Evolutionary conservation across 2,329 filamentous ascomycete genomes (phyloP), one percentile per base, ranked within the genome.

Genomic region (Cladosporium oxysporum): DNA sequence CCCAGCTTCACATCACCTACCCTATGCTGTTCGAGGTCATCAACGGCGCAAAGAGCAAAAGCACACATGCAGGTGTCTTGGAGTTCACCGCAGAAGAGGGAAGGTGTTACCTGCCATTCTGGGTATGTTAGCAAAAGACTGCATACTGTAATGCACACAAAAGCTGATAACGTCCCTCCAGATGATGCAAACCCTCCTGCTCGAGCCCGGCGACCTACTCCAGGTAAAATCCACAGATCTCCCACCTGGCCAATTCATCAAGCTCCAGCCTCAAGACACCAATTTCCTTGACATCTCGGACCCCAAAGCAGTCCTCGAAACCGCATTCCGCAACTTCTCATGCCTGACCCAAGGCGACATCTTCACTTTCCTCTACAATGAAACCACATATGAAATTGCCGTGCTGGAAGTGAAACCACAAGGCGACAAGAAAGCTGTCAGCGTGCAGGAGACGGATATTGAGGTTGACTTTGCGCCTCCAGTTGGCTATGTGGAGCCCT

Each of bases 81-180:
- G 95, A 99, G 79, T 99, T 99, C 76, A 95, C 97, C 65, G 95
- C 95, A 4, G 95, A 99, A 76, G 95, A 99, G 79, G 95, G 95
- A 59, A 91, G 95, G 77, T 93, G 96, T 63, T 99, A 99, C 80
- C 84, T 99, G 68, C 95, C 95, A 35, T 92, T 93, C 79, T 99
- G 95, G 94, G 64, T 66, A 62, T 11, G 58, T 37, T 11, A 1
- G 26, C 10, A 2, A 18, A 10, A 18, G 2, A n/a, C 26, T 5
- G 52, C 2, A 55, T 21, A 8, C 26, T n/a, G 52, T 33, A 29
- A 55, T n/a, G 8, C 14, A 11, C 28, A 12, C 18, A 21, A 8
- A 33, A 31, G 29, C 52, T 55, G 52, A 21, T 63, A 16, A 29
- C 31, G 23, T 35, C 47, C 53, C 6, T 11, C 31, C 73, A 96